Evolutionary conservation across 306 rosid species (phyloP), one percentile per base, ranked within the genome.

Genomic region (Notholithocarpus densiflorus): DNA sequence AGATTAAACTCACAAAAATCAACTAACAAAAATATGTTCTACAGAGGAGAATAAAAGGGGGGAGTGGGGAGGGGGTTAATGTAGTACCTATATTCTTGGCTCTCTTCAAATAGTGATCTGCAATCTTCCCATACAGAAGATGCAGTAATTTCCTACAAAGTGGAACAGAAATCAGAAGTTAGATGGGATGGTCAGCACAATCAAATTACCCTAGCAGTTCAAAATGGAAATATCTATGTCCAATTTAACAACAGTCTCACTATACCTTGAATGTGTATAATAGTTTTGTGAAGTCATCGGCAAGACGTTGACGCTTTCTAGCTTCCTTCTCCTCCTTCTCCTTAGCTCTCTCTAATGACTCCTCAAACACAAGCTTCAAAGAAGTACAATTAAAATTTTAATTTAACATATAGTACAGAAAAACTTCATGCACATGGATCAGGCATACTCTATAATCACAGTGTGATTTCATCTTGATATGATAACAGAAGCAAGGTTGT

Each of bases 311-410:
- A 45, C 96, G 99, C 83, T 92, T 96, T 88, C 92, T 96, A 74
- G 96, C 96, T 88, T 96, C 99, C 89, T 96, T 96, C 89, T 91
- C 97, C 87, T 93, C 99, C 84, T 96, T 96, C 85, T 90, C 99
- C 87, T 82, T 93, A 19, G 94, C 96, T 78, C 96, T 90, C 76
- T 93, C 99, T 75, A 91, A 73, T 57, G 93, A 84, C 77, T 96
- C 99, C 85, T 96, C 98, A 11, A 68, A 91, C 86, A 88, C 77
- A 81, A 93, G 92, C 99, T 96, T 80, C 77, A 89, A 75, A 78
- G 83, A 37, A 76, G 79, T 75, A 69, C 54, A 64, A 57, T 68
- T 61, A 78, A 82, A 62, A 79, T 5, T 77, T 73, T 65, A 61
- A 81, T 53, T 56, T 31, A 27, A 78, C 60, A 73, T 72, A 79